Evolutionary conservation across 164 flowering plant genomes (phyloP).

Genomic region (Aristolochia fimbriata): DNA sequence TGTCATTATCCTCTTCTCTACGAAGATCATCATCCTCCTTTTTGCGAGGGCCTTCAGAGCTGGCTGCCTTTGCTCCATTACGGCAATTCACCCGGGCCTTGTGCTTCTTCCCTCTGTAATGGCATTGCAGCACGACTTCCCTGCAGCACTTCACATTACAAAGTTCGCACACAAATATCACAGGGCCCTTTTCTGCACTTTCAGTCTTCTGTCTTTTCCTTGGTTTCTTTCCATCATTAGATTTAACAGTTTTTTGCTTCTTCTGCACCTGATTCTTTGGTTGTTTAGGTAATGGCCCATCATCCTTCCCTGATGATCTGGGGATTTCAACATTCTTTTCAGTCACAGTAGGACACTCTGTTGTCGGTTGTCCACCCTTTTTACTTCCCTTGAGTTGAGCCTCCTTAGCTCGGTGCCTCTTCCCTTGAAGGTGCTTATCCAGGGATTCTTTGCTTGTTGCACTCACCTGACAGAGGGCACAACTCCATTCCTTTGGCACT

Average conservation of each 20-base stretch:
- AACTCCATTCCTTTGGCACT: slow-evolving; percentile 17
- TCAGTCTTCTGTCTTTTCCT: not conserved
- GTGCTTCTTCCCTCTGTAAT: slow-evolving; percentile 7
- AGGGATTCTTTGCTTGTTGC: slow-evolving; percentile 19
- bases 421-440: slow-evolving; percentile 24
- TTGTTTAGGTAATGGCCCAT: not conserved
- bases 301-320: not conserved
- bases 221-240: not conserved
- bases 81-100: not conserved
- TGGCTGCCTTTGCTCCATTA: not conserved
- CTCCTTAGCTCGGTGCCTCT: slow-evolving; percentile 27
- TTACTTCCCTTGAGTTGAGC: slow-evolving; percentile 5
- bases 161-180: not conserved
- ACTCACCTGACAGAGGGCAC: slow-evolving; percentile 25
- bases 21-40: not conserved
- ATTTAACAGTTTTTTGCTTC: not conserved
- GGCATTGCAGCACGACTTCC: not conserved
- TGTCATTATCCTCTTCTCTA: not conserved
- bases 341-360: not conserved
- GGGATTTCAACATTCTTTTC: not conserved
- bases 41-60: not conserved
- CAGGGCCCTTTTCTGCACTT: not conserved
- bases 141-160: slow-evolving; percentile 4
- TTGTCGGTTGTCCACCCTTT: not conserved
- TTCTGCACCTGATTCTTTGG: not conserved